Conservation (phyloP, 2,329 filamentous ascomycete species). For the Trichoderma hamatum region DNA sequence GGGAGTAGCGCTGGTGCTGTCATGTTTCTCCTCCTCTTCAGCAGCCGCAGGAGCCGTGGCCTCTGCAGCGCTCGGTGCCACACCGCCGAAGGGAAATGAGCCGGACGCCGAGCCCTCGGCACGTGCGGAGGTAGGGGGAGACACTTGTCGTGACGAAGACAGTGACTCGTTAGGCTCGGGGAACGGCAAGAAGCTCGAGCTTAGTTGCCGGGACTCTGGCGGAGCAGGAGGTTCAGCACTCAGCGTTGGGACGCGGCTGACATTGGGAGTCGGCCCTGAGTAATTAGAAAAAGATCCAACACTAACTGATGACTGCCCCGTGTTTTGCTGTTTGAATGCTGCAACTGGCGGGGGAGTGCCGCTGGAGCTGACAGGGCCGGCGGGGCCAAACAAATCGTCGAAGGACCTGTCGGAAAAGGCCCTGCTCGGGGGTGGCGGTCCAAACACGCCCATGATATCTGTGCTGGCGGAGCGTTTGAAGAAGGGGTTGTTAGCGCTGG, state of each 20-base stretch:
- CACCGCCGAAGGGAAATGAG: slow-evolving; percentile 35
- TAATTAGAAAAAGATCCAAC: slow-evolving; percentile 53
- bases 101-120: slow-evolving; percentile 54
- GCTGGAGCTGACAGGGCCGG: slow-evolving; percentile 54
- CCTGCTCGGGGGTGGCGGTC: slow-evolving; percentile 51
- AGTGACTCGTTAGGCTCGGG: slow-evolving; percentile 67
- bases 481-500: slow-evolving; percentile 91
- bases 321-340: slow-evolving; percentile 56
- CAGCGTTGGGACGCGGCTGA: slow-evolving; percentile 64
- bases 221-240: slow-evolving; percentile 62
- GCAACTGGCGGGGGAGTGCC: slow-evolving; percentile 45
- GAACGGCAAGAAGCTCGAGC: slow-evolving; percentile 74
- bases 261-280: slow-evolving; percentile 61
- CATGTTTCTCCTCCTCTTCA: slow-evolving; percentile 31
- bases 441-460: slow-evolving; percentile 60
- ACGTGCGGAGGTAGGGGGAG: slow-evolving; percentile 61
- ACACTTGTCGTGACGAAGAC: slow-evolving; percentile 77
- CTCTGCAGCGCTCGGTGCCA: slow-evolving; percentile 30
- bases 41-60: slow-evolving; percentile 32
- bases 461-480: slow-evolving; percentile 73
- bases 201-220: slow-evolving; percentile 76
- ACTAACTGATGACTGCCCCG: slow-evolving; percentile 58
- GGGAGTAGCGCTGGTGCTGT: slow-evolving; percentile 37
- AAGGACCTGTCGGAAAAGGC: slow-evolving; percentile 68
- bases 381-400: slow-evolving; percentile 82